Evolutionary conservation across 2,329 filamentous ascomycete species (phyloP).

Genomic region (Penicillium corylophilum): DNA sequence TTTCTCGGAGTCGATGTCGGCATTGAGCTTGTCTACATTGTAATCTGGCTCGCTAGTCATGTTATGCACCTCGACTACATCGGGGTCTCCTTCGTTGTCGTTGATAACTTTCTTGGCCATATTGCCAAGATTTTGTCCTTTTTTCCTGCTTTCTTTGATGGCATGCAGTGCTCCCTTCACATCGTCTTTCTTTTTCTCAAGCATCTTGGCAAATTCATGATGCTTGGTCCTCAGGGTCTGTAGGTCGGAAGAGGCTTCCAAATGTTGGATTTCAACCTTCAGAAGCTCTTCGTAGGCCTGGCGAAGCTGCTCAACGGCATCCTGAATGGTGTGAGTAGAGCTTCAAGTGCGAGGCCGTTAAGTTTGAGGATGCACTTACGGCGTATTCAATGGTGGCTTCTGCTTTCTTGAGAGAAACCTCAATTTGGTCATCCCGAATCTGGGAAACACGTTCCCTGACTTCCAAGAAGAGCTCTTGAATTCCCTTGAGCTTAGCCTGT

Average conservation of each 20-base stretch:
- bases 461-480: conserved; percentile 41
- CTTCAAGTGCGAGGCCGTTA: not conserved
- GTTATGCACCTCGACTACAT: conserved; percentile 40
- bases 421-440: conserved; percentile 57
- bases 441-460: conserved; percentile 51
- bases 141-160: conserved; percentile 32
- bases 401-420: conserved; percentile 57
- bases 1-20: conserved; percentile 71
- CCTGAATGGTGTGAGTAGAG: conserved; percentile 35
- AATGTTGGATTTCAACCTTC: conserved; percentile 66
- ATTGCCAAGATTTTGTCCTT: conserved; percentile 17
- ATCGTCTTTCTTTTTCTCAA: conserved; percentile 45
- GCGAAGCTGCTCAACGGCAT: conserved; percentile 62
- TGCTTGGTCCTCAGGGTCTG: conserved; percentile 68
- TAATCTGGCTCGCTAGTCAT: conserved; percentile 47
- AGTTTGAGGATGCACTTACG: conserved; percentile 35
- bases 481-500: conserved; percentile 47
- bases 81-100: conserved; percentile 18
- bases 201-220: conserved; percentile 52
- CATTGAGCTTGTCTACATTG: conserved; percentile 63
- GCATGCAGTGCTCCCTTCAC: conserved; percentile 35
- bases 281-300: conserved; percentile 63
- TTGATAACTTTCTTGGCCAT: conserved; percentile 17
- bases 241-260: conserved; percentile 83
- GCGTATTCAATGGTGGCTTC: conserved; percentile 57